phyloP scores from a whole-genome alignment of 164 flowering plant genomes.

The Malania oleifera region DNA sequence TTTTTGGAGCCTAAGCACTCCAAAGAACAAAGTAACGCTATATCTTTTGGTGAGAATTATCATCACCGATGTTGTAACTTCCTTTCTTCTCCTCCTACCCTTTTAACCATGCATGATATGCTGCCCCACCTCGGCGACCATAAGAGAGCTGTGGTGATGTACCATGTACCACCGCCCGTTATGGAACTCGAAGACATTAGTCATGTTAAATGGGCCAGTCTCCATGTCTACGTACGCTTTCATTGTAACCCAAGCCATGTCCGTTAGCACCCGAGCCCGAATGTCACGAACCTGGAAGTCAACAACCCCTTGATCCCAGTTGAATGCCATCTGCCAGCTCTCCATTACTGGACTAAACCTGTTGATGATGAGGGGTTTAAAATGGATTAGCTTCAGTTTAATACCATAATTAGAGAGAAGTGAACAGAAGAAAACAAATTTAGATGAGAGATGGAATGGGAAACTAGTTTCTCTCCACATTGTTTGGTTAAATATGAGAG shows the following conservation, averaged over 20 bases:
- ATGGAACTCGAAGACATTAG: conserved; percentile 81
- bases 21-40: background rate
- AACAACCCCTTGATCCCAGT: conserved; percentile 54
- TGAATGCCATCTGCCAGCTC: conserved; percentile 69
- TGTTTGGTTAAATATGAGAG: too few relatives aligned
- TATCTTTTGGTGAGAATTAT: background rate
- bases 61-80: background rate
- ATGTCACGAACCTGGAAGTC: conserved; percentile 78
- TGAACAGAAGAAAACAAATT: too few relatives aligned
- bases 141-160: conserved; percentile 84
- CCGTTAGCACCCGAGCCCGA: conserved; percentile 63
- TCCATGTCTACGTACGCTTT: conserved; percentile 60
- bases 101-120: conserved; percentile 32
- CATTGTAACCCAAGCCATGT: conserved; percentile 97
- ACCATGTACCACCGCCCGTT: conserved; percentile 84
- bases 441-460: too few relatives aligned
- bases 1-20: background rate
- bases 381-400: too few relatives aligned
- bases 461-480: too few relatives aligned
- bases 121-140: conserved; percentile 44
- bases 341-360: conserved; percentile 75
- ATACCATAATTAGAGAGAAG: too few relatives aligned
- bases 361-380: too few relatives aligned
- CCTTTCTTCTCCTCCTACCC: background rate
- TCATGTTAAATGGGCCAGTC: conserved; percentile 51